These are phyloP conservation scores for Podospora conica DNA, from an alignment of 495 filamentous ascomycete genomes.

Conservation along the genomic window DNA sequence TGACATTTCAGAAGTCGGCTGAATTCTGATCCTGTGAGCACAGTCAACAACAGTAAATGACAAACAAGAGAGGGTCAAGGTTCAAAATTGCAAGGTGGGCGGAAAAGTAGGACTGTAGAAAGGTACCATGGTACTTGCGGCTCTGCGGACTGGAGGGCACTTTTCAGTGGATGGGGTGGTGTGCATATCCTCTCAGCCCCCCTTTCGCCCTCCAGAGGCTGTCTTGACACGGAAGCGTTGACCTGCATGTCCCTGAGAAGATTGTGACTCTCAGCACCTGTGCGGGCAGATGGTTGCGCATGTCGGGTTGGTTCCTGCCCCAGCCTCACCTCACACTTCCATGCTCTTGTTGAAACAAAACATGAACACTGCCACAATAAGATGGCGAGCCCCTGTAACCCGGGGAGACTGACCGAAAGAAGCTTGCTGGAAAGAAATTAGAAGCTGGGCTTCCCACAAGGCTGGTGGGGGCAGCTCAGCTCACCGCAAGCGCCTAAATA, in stretches of 20 bases:
- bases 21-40: neutral
- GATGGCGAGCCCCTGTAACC: neutral
- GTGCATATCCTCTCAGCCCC: too few relatives aligned
- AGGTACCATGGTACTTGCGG: neutral
- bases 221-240: neutral
- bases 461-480: neutral
- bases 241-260: neutral
- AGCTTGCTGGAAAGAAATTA: neutral
- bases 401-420: neutral
- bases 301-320: neutral
- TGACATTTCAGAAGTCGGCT: neutral
- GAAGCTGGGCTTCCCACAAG: neutral
- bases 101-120: neutral
- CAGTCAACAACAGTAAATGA: neutral
- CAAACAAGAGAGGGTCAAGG: neutral
- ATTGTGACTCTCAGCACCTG: neutral
- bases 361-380: neutral
- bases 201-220: neutral
- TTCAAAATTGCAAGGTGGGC: neutral
- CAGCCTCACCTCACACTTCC: neutral
- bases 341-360: neutral
- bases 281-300: neutral
- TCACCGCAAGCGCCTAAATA: neutral
- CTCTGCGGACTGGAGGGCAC: too few relatives aligned
- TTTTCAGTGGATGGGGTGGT: too few relatives aligned